Evolutionary conservation across 2,329 filamentous ascomycete genomes (phyloP), one percentile per base, ranked within the genome.

Genomic region (Rhinocladiella similis): DNA sequence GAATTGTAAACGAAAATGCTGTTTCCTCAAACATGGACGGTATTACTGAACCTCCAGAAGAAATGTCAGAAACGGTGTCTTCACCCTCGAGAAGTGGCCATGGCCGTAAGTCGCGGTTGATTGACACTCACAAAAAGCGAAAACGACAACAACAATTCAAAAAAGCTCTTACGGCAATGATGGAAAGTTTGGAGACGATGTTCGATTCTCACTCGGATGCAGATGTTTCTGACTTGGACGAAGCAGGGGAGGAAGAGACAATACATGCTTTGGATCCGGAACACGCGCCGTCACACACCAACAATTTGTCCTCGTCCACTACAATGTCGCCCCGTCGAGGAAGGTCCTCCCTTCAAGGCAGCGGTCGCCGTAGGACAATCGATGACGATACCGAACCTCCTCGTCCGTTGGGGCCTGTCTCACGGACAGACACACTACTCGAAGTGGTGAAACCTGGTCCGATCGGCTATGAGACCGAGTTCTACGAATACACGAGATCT

Each of bases 201-300:
- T 48, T 48, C 33, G 46, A 48, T 7, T 25, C 22, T 33, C 22
- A 48, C 16, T 48, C 46, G 13, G 46, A 48, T 35, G 46, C 46
- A 14, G 46, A 48, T 33, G 19, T 48, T 6, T 48, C 46, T 19
- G 46, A 48, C 25, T 14, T 48, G 4, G 46, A 48, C 46, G 46
- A 48, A 2, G 38, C 38, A 10, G 38, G 19, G 16, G 38, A 10
- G 16, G 38, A 42, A 14, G 38, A 42, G 3, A 12, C 19, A 16
- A 10, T 42, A n/a, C 16, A 42, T n/a, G 12, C 10, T 42, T 9
- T 19, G 10, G 16, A 42, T 6, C 22, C 7, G 22, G 22, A 25
- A 25, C 7, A 25, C 22, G 4, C 22, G 22, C 22, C 22, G 22
- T 25, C 22, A 7, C 22, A 25, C 7, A 25, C 7, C 22, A 25